Evolutionary conservation across 139 green algal genomes (phyloP), one percentile per base, ranked within the genome.

Genomic region (Chlorella ohadii): DNA sequence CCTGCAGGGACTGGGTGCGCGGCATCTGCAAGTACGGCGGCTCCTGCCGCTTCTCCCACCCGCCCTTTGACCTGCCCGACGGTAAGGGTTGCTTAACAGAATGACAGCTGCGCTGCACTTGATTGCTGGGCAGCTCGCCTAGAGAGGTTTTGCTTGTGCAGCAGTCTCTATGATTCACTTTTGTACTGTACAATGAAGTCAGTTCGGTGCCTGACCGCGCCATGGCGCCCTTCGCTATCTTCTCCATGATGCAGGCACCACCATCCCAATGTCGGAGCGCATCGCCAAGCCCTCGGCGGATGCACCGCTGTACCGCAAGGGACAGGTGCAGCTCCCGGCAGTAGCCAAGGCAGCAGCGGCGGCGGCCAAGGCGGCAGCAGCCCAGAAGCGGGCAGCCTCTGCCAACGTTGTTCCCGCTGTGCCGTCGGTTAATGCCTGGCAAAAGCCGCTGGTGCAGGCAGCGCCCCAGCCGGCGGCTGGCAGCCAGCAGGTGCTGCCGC

Each of bases 1-100:
- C n/a, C n/a, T 81, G 75, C 78, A 56, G 78, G 23, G 78, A 84
- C 78, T 75, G 64, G 64, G 78, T 84, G 64, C 63, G 78, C 38
- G 78, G 78, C 78, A 65, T 76, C 28, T 84, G 78, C 78, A 72
- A 84, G 59, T 76, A 71, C 31, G 22, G 25, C 55, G 20, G 44
- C 28, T 11, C 31, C 63, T 84, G 78, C 78, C 64, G 78, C 41
- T 84, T 84, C 31, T 44, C 64, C 2, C 78, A 84, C 78, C 78
- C 65, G 64, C 78, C 78, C 28, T 75, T 84, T 33, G 78, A 84
- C 78, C 78, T 84, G 64, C 64, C 64, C 9, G 64, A 64, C 78
- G 51, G 68, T 76, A 38, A 76, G 68, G n/a, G n/a, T n/a, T n/a
- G n/a, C n/a, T n/a, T n/a, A n/a, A n/a, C n/a, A n/a, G n/a, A n/a